Evolutionary conservation across 805 yeast genomes (phyloP), one percentile per base, ranked within the genome.

Genomic region (Candida golubevii): DNA sequence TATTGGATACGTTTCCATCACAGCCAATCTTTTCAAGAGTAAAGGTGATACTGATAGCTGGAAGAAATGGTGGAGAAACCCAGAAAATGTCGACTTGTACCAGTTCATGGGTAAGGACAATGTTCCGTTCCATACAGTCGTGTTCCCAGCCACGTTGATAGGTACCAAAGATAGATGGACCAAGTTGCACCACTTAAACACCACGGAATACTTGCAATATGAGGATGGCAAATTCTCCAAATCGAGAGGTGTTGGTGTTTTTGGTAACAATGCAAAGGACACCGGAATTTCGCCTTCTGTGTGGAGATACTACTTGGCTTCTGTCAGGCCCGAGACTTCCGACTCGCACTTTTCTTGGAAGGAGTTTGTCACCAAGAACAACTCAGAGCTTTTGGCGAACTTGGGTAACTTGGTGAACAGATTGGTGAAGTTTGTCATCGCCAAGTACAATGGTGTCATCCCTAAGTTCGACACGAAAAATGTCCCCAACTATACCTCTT

Each of bases 91-190:
- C 51, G 69, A 85, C 53, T 73, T 93, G 54, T 88, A 87, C 65
- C 99, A 93, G 73, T 93, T 93, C 66, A 93, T 93, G 99, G 99
- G 99, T 68, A 93, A 93, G 66, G 99, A 93, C 68, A 93, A 93
- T 62, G 97, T 90, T 58, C 97, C 98, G 29, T 93, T 93, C 88
- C 99, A 93, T 64, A 85, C 97, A 1, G 99, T 93, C 45, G 95
- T 93, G 45, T 93, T 91, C 88, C 99, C 99, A 48, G 83, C 95
- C 35, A 71, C 95, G 26, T 85, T 83, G 67, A 70, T 93, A 36
- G 99, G 98, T 65, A 90, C 99, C 13, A 68, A 76, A 14, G 91
- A 91, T 45, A 59, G 74, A 38, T 93, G 98, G 98, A 89, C 97
- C 47, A 83, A 80, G 79, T 75, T 90, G 55, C 87, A 88, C 60